A percentile compares a stretch with the other conserved stretches of the same genome.
These are phyloP conservation scores for Fraxinus albicans DNA, from an alignment of 305 asterid species.

Conservation along the genomic window DNA sequence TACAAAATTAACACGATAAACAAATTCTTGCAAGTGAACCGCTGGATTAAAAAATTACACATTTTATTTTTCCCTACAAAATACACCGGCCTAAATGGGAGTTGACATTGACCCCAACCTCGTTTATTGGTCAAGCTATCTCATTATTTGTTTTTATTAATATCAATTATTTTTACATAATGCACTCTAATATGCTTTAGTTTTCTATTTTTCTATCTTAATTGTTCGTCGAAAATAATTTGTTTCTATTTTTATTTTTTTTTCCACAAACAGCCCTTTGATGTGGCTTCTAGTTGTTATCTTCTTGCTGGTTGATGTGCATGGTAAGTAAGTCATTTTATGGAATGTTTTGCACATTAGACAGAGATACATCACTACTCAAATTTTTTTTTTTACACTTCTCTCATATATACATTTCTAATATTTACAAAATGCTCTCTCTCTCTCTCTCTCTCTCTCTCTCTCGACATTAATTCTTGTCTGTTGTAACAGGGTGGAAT, in stretches of 20 bases:
- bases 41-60: too few species aligned
- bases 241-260: background rate
- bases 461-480: background rate
- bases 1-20: background rate
- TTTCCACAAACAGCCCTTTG: slow-evolving; percentile 47
- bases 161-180: background rate
- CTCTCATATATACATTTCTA: background rate
- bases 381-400: background rate
- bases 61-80: too few species aligned
- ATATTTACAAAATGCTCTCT: background rate
- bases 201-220: background rate
- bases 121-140: background rate
- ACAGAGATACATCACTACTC: background rate
- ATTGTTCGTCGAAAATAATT: background rate
- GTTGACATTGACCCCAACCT: background rate
- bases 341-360: background rate
- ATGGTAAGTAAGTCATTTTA: slow-evolving; percentile 37
- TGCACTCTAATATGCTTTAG: background rate
- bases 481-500: slow-evolving; percentile 57
- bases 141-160: background rate
- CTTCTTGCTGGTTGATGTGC: slow-evolving; percentile 71
- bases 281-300: slow-evolving; percentile 70
- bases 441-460: background rate
- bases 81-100: background rate
- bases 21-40: background rate